These are phyloP conservation scores for Leavenworthia alabamica DNA, from an alignment of 345 rosid species.

Conservation along the genomic window DNA sequence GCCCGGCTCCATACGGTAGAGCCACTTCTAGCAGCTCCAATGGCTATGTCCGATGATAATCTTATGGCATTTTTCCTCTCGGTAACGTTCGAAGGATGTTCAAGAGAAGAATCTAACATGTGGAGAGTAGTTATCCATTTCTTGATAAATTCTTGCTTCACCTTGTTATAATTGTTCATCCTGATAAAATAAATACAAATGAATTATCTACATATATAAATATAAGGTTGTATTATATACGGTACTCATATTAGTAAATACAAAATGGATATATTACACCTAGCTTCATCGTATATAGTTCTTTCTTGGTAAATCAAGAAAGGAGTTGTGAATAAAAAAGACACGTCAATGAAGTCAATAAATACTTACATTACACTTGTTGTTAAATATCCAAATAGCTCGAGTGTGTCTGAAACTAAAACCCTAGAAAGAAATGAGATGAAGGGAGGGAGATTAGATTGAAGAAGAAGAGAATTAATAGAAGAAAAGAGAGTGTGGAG, in stretches of 20 bases:
- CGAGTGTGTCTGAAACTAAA: constrained; percentile 11
- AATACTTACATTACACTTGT: constrained; percentile 9
- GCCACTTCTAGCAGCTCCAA: constrained; percentile 60
- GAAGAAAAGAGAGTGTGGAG: constrained; percentile 36
- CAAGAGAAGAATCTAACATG: constrained; percentile 30
- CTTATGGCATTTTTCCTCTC: constrained; percentile 67
- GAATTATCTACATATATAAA: background rate
- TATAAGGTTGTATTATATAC: background rate
- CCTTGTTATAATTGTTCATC: constrained; percentile 22
- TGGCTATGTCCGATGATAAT: constrained; percentile 75
- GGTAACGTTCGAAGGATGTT: constrained; percentile 37
- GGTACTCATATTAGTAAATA: background rate
- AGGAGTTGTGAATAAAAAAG: background rate
- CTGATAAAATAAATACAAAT: background rate
- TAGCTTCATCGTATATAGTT: background rate
- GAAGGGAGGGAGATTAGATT: constrained; percentile 13
- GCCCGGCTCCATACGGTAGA: constrained; percentile 71
- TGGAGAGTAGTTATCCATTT: constrained; percentile 63
- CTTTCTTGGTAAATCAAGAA: background rate
- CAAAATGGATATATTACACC: background rate
- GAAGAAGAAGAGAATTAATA: constrained; percentile 21
- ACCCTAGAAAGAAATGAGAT: constrained; percentile 20
- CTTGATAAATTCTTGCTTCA: constrained; percentile 63
- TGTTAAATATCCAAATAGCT: background rate
- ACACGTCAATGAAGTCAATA: background rate